A percentile compares a stretch with the other conserved stretches of the same genome.
Conservation (phyloP, 495 filamentous ascomycete species). For the Penicillium malachiteum region DNA sequence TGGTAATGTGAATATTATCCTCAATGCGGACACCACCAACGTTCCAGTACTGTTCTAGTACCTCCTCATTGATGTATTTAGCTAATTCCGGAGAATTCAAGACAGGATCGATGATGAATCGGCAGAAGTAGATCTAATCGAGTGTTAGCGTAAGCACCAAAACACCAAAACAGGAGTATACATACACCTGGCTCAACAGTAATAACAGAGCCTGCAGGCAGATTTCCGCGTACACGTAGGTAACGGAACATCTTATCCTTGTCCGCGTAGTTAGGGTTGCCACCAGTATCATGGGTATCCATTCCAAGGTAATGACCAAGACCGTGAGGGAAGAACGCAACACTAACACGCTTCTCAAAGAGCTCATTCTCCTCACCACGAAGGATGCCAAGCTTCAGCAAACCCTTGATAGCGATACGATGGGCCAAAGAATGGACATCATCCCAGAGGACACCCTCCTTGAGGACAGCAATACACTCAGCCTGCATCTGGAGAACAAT, state of each 20-base stretch:
- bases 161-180: not conserved
- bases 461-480: constrained; percentile 68
- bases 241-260: constrained; percentile 82
- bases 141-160: not conserved
- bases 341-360: constrained; percentile 68
- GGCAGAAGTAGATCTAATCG: constrained; percentile 83
- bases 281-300: constrained; percentile 93
- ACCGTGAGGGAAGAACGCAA: constrained; percentile 90
- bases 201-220: constrained; percentile 76
- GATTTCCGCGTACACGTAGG: constrained; percentile 71
- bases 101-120: constrained; percentile 86
- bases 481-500: constrained; percentile 85
- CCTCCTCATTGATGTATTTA: constrained; percentile 69
- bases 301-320: constrained; percentile 90
- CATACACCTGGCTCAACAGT: constrained; percentile 87
- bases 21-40: constrained; percentile 84
- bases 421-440: constrained; percentile 78
- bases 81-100: constrained; percentile 65
- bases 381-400: constrained; percentile 74
- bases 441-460: constrained; percentile 80
- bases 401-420: constrained; percentile 74
- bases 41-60: constrained; percentile 81
- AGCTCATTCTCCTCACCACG: constrained; percentile 67
- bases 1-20: constrained; percentile 75
- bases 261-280: constrained; percentile 82